A percentile compares a stretch with the other conserved stretches of the same genome.
Conservation (phyloP, 768 basidiomycete species). For the Asterophora parasitica region DNA sequence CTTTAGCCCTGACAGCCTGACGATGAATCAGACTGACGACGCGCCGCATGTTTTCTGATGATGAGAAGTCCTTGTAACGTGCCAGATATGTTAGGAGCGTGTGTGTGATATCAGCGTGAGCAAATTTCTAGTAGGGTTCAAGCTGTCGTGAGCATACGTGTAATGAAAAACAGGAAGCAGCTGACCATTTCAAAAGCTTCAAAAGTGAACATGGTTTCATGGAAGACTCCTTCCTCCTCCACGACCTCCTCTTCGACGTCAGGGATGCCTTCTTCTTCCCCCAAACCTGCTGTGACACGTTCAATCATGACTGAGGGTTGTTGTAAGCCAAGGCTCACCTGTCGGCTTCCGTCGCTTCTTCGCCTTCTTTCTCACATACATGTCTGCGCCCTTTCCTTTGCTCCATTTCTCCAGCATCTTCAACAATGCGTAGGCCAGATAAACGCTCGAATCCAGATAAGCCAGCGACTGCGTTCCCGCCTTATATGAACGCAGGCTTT, state of each 20-base stretch:
- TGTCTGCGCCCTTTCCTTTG: slow-evolving; percentile 62
- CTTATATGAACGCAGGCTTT: slow-evolving; percentile 73
- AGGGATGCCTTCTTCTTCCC: slow-evolving; percentile 60
- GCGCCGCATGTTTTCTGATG: slow-evolving; percentile 82
- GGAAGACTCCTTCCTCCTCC: slow-evolving; percentile 58
- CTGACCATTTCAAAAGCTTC: slow-evolving; percentile 85
- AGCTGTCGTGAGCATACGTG: slow-evolving; percentile 1
- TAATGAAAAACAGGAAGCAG: slow-evolving; percentile 14
- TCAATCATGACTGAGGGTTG: not conserved
- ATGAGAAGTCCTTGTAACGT: slow-evolving; percentile 77
- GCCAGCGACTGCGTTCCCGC: slow-evolving; percentile 72
- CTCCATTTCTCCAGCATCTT: slow-evolving; percentile 87
- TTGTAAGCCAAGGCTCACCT: slow-evolving; percentile 29
- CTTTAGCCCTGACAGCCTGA: slow-evolving; percentile 85
- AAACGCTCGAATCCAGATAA: slow-evolving; percentile 84
- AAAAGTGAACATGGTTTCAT: slow-evolving; percentile 89
- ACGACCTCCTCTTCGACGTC: slow-evolving; percentile 65
- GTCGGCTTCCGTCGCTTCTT: slow-evolving; percentile 47
- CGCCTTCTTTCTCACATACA: slow-evolving; percentile 69
- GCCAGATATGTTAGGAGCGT: slow-evolving; percentile 81
- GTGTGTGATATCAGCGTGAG: slow-evolving; percentile 76
- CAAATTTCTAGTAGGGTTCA: slow-evolving; percentile 66
- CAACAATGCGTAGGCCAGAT: slow-evolving; percentile 81
- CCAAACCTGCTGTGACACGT: slow-evolving; percentile 13
- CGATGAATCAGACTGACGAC: slow-evolving; percentile 88